A percentile compares a stretch with the other conserved stretches of the same genome.
These are phyloP conservation scores for Massarina eburnea DNA, from an alignment of 2,329 filamentous ascomycete species.

Conservation along the genomic window DNA sequence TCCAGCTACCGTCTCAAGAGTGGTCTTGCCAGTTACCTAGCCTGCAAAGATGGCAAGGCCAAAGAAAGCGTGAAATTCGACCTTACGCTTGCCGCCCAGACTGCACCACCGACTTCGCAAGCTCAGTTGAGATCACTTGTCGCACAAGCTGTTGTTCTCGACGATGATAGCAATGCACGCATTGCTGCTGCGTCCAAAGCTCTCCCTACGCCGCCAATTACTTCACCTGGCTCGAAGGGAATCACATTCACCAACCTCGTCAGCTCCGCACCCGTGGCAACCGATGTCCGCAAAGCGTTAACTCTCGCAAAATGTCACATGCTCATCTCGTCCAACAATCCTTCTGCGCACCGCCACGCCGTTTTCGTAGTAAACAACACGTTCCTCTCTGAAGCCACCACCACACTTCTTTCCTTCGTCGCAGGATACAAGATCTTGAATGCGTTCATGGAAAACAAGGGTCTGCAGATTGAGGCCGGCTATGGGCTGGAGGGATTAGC, in stretches of 20 bases:
- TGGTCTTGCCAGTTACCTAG: conserved; percentile 66
- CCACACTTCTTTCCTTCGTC: conserved; percentile 51
- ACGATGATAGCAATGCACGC: conserved; percentile 53
- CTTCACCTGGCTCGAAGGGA: conserved; percentile 37
- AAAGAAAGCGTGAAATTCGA: conserved; percentile 52
- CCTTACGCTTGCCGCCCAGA: conserved; percentile 69
- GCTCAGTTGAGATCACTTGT: conserved; percentile 63
- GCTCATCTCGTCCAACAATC: conserved; percentile 46
- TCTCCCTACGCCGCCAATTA: conserved; percentile 46
- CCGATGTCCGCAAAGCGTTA: conserved; percentile 60
- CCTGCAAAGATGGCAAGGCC: conserved; percentile 51
- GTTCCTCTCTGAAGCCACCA: conserved; percentile 41
- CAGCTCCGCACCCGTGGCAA: conserved; percentile 57
- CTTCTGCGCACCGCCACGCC: conserved; percentile 41
- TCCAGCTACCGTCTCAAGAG: conserved; percentile 73
- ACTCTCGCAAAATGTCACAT: conserved; percentile 62
- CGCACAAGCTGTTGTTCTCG: conserved; percentile 61
- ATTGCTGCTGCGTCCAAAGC: conserved; percentile 57
- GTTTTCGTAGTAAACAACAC: conserved; percentile 44
- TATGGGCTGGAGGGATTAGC: conserved; percentile 48
- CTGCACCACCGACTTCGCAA: conserved; percentile 76
- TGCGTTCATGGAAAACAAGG: conserved; percentile 37
- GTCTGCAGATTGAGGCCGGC: conserved; percentile 35
- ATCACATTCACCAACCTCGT: conserved; percentile 49
- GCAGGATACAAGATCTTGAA: conserved; percentile 47